Conservation (phyloP, 2,329 filamentous ascomycete genomes). For the Cordyceps fumosorosea region DNA sequence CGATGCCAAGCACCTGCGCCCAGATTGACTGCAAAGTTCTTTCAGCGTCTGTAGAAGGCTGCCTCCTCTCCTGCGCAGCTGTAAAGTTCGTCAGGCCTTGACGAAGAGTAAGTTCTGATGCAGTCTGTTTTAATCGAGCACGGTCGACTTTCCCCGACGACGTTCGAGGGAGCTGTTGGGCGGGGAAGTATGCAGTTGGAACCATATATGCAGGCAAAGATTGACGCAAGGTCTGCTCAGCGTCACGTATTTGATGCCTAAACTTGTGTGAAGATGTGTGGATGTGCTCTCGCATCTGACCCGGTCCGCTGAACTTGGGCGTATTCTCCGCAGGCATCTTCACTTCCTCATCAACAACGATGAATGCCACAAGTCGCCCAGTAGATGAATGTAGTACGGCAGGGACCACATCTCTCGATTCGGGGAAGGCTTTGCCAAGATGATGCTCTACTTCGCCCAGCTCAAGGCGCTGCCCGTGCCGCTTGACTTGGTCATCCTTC, state of each 20-base stretch:
- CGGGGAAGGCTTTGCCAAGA: not conserved
- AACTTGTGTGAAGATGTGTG: not conserved
- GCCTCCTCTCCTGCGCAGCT: not conserved
- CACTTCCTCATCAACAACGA: not conserved
- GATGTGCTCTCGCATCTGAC: not conserved
- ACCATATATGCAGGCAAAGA: not conserved
- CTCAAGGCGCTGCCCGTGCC: conserved; percentile 48
- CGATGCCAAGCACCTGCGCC: not conserved
- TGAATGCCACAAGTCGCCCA: not conserved
- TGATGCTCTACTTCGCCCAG: conserved; percentile 22
- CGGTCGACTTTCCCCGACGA: not conserved
- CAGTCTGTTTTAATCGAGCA: not conserved
- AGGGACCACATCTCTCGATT: not conserved
- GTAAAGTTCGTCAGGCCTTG: not conserved
- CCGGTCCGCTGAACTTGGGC: not conserved
- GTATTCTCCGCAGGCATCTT: not conserved
- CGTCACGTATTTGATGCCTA: not conserved
- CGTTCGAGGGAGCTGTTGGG: not conserved
- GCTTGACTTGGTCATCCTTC: conserved; percentile 49
- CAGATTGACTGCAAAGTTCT: not conserved
- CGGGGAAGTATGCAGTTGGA: not conserved
- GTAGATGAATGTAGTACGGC: not conserved
- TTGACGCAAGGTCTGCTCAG: not conserved
- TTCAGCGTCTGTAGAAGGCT: not conserved
- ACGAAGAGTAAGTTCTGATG: not conserved